Evolutionary conservation across 345 rosid genomes (phyloP).

Genomic region (Camelina neglecta): DNA sequence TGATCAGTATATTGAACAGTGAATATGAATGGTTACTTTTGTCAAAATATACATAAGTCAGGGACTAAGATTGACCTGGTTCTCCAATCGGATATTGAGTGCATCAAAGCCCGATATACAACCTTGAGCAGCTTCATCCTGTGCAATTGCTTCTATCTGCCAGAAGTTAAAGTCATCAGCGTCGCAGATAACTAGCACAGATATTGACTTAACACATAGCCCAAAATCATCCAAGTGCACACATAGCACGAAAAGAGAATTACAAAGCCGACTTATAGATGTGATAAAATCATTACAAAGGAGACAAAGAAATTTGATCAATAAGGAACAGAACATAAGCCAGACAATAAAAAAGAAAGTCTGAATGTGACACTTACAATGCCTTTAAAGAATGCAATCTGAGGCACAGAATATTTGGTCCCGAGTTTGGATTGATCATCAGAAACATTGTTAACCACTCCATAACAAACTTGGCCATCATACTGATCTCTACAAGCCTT

Average conservation of each 20-base stretch:
- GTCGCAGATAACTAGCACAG: not conserved
- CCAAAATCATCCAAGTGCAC: slow-evolving; percentile 9
- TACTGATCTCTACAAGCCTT: slow-evolving; percentile 80
- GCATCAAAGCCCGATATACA: slow-evolving; percentile 69
- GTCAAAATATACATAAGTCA: not conserved
- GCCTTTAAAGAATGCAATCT: slow-evolving; percentile 81
- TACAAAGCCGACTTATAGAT: not conserved
- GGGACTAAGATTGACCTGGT: slow-evolving; percentile 61
- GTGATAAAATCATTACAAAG: not conserved
- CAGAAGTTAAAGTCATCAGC: slow-evolving; percentile 27
- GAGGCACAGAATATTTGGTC: slow-evolving; percentile 77
- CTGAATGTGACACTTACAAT: slow-evolving; percentile 68
- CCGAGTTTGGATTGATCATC: slow-evolving; percentile 95
- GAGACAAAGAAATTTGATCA: not conserved
- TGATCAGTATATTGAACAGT: slow-evolving; percentile 2
- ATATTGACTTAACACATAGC: slow-evolving; percentile 1
- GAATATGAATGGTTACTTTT: not conserved
- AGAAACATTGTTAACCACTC: slow-evolving; percentile 77
- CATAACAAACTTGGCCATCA: slow-evolving; percentile 76
- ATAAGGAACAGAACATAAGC: slow-evolving; percentile 12
- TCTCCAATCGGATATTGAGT: slow-evolving; percentile 72
- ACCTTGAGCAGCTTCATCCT: slow-evolving; percentile 71
- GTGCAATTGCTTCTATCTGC: slow-evolving; percentile 82
- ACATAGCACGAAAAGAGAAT: slow-evolving; percentile 3
- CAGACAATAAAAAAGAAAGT: not conserved